Evolutionary conservation across 1,284 basidiomycete species (phyloP).

Genomic region (Cutaneotrichosporon sp.): DNA sequence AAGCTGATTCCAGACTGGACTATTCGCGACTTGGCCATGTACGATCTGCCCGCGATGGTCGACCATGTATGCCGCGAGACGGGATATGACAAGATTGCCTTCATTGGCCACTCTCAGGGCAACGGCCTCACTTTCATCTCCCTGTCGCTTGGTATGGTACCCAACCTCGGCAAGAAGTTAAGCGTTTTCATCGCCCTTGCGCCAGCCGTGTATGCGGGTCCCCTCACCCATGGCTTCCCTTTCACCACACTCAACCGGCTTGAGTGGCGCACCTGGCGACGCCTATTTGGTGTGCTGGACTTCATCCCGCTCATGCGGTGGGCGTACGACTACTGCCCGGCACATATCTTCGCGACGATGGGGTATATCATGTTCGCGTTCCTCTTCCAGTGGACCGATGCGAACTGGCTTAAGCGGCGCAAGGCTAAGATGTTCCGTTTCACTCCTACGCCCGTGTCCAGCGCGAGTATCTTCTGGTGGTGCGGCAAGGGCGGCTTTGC

Average conservation of each 20-base stretch:
- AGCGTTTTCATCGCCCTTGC: slow-evolving; percentile 59
- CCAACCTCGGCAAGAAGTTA: slow-evolving; percentile 55
- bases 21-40: slow-evolving; percentile 58
- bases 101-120: slow-evolving; percentile 61
- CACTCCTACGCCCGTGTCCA: slow-evolving; percentile 58
- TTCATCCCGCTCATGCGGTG: slow-evolving; percentile 60
- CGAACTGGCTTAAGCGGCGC: slow-evolving; percentile 56
- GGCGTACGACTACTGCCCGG: slow-evolving; percentile 57
- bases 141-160: slow-evolving; percentile 57
- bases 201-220: slow-evolving; percentile 60
- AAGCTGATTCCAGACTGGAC: slow-evolving; percentile 57
- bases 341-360: slow-evolving; percentile 48
- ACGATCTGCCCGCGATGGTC: slow-evolving; percentile 59
- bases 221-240: slow-evolving; percentile 57
- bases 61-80: slow-evolving; percentile 57
- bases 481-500: slow-evolving; percentile 59
- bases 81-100: slow-evolving; percentile 58
- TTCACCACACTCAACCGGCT: slow-evolving; percentile 54
- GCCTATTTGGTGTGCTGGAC: slow-evolving; percentile 58
- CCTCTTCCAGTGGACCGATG: slow-evolving; percentile 57
- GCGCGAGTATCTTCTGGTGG: slow-evolving; percentile 57
- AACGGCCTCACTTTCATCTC: slow-evolving; percentile 57
- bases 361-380: slow-evolving; percentile 59
- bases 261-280: slow-evolving; percentile 56
- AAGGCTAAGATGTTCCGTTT: slow-evolving; percentile 64